A percentile compares a stretch with the other conserved stretches of the same genome.
These are phyloP conservation scores for Lathyrus aphaca DNA, from an alignment of 306 rosid species.

Conservation along the genomic window DNA sequence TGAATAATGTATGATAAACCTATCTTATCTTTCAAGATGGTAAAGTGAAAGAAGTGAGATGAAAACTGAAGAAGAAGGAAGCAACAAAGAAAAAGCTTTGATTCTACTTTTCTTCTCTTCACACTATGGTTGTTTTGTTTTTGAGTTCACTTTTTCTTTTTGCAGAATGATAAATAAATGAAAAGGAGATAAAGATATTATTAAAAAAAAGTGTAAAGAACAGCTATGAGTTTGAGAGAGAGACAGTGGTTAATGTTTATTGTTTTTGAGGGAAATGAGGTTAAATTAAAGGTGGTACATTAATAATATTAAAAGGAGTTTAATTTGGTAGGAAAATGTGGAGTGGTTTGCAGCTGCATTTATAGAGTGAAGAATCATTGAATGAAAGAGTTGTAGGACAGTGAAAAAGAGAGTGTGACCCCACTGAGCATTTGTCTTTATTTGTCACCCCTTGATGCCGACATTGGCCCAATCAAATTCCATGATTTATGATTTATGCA, in stretches of 20 bases:
- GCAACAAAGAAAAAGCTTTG: slow-evolving; percentile 47
- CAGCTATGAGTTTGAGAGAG: slow-evolving; percentile 2
- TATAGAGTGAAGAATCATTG: neutral
- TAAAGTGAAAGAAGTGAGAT: slow-evolving; percentile 50
- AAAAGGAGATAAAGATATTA: neutral
- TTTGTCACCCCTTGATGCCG: neutral
- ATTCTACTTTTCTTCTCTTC: slow-evolving; percentile 12
- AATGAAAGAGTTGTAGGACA: neutral
- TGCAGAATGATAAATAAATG: slow-evolving; percentile 27
- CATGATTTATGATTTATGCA: too few species aligned
- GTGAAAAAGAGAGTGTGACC: too few species aligned
- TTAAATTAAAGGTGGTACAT: neutral
- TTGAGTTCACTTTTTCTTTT: neutral
- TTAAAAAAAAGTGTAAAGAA: neutral
- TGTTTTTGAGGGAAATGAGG: neutral
- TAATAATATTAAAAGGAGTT: neutral
- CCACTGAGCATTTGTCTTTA: too few species aligned
- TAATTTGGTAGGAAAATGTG: neutral
- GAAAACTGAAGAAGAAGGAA: slow-evolving; percentile 35
- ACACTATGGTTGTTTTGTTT: slow-evolving; percentile 9
- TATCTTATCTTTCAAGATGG: slow-evolving; percentile 32
- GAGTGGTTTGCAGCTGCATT: slow-evolving; percentile 4
- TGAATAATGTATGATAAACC: slow-evolving; percentile 6
- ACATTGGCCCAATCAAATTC: neutral
- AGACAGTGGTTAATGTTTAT: neutral